Evolutionary conservation across 345 rosid genomes (phyloP), one percentile per base, ranked within the genome.

Genomic region (Heritiera littoralis): DNA sequence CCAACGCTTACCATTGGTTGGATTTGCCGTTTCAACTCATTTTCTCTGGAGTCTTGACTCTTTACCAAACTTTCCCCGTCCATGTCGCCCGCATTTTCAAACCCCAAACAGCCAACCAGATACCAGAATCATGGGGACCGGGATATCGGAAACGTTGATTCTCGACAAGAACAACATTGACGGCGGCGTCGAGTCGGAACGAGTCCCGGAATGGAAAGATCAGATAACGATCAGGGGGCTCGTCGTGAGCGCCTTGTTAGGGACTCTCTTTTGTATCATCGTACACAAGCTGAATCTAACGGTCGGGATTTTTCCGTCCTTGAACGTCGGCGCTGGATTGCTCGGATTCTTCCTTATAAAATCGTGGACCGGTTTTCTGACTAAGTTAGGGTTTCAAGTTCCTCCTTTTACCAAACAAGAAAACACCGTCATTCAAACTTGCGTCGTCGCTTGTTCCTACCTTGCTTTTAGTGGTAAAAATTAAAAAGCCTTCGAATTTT

Each of bases 381-480:
- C 92, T 40, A 84, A 82, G 74, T 82, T 93, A 12, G 98, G 98
- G 9, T 78, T 91, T 78, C 77, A 86, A 6, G 85, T 88, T 41
- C 75, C 85, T 69, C 98, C 95, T 0, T 95, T 95, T 74, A 93
- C 98, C 17, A 90, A 91, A 82, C 97, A 95, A 83, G 98, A 95
- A 89, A 93, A 93, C 84, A 91, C 98, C 48, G 97, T 95, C 63
- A 91, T 95, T 51, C 98, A 95, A 83, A 95, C 98, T 61, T 92
- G 98, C 77, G 95, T 95, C n/a, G 98, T 95, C 18, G 98, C 98
- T 49, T 92, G 98, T 83, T 95, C 92, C 30, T 97, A 95, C 86
- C 97, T 95, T 66, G 97, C 98, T 38, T 93, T 85, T 78, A 95
- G 98, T 81, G 97, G 98, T 83, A 74, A 54, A 4, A 17, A 15